phyloP scores from a whole-genome alignment of 2,329 filamentous ascomycete species.

The Ramularia collo-cygni region DNA sequence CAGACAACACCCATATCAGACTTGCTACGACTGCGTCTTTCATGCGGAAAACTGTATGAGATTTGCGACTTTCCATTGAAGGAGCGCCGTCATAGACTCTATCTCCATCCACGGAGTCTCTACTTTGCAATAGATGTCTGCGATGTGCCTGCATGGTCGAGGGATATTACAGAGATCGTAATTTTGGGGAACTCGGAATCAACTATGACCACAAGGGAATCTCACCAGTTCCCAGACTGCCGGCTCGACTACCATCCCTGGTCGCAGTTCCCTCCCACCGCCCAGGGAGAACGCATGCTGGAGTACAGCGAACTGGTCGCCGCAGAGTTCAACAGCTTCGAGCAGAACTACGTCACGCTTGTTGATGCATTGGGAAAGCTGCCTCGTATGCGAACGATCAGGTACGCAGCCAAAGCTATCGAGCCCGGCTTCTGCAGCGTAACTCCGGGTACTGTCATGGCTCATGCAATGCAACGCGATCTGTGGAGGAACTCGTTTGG shows the following conservation, averaged over 20 bases:
- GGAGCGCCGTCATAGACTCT: conserved; percentile 3
- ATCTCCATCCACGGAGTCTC: conserved; percentile 4
- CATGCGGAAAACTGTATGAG: conserved; percentile 2
- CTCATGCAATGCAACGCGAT: conserved; percentile 1
- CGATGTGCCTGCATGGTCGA: background rate
- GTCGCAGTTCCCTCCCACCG: conserved; percentile 6
- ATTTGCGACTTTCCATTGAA: background rate
- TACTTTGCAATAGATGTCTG: conserved; percentile 3
- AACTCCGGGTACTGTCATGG: background rate
- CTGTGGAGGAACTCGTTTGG: conserved; percentile 3
- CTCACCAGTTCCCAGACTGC: conserved; percentile 3
- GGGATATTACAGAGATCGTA: conserved; percentile 2
- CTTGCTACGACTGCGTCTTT: background rate
- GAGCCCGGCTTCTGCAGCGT: conserved; percentile 4
- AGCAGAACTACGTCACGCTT: conserved; percentile 3
- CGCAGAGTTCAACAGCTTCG: conserved; percentile 2
- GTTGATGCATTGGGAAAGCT: background rate
- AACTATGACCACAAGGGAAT: conserved; percentile 1
- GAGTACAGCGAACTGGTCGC: conserved; percentile 1
- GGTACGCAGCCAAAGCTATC: conserved; percentile 7
- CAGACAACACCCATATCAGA: background rate
- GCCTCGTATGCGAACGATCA: background rate
- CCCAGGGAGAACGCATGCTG: background rate
- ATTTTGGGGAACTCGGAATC: conserved; percentile 3
- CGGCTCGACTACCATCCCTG: conserved; percentile 6